A percentile compares a stretch with the other conserved stretches of the same genome.
Conservation (phyloP, 108 stramenopile species). For the Nitzschia palea region DNA sequence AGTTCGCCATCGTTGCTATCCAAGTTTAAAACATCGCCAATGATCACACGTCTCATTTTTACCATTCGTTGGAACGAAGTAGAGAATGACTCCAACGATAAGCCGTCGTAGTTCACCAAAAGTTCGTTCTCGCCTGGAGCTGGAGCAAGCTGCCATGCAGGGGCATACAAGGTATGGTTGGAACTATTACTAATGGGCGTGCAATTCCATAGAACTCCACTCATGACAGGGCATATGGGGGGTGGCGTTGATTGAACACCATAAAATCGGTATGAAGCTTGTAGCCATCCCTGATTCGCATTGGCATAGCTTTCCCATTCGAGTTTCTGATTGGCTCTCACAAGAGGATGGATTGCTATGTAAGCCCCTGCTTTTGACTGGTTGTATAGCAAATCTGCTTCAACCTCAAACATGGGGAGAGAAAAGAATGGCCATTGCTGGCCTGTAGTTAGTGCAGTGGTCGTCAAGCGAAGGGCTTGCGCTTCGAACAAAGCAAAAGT, state of each 20-base stretch:
- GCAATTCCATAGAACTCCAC: too few species aligned
- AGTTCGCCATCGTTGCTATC: neutral
- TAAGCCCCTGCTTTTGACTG: neutral
- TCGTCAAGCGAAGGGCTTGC: neutral
- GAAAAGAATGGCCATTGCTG: constrained; percentile 25
- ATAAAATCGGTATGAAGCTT: neutral
- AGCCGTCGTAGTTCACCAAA: constrained; percentile 3
- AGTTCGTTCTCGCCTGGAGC: neutral
- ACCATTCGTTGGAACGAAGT: neutral
- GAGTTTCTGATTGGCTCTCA: neutral
- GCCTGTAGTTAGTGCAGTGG: neutral
- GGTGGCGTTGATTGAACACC: too few species aligned
- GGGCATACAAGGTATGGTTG: constrained; percentile 1
- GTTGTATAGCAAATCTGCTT: neutral
- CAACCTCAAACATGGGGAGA: constrained; percentile 12
- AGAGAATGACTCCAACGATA: neutral
- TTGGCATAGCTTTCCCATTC: neutral
- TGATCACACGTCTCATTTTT: neutral
- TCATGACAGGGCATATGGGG: too few species aligned
- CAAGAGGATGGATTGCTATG: neutral
- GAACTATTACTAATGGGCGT: too few species aligned
- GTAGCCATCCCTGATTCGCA: neutral
- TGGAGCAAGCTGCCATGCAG: constrained; percentile 6
- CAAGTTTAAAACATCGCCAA: neutral
- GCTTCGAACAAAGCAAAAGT: constrained; percentile 2